Conservation (phyloP, 2,329 filamentous ascomycete genomes). For the Colletotrichum abscissum region DNA sequence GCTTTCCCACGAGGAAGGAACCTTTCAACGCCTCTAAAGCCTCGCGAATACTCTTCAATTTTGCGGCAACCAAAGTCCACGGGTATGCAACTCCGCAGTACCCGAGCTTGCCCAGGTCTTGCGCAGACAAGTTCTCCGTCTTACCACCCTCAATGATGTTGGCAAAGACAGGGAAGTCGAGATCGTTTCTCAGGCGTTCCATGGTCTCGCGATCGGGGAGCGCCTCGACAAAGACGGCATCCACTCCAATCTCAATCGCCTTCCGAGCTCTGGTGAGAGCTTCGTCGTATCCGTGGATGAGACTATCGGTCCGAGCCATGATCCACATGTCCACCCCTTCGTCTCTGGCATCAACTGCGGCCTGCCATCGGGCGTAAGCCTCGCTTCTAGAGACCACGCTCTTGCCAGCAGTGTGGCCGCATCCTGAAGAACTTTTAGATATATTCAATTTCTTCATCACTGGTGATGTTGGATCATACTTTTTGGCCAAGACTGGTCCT, state of each 20-base stretch:
- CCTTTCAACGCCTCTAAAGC: slow-evolving; percentile 52
- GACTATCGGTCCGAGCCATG: slow-evolving; percentile 55
- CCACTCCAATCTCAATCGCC: slow-evolving; percentile 55
- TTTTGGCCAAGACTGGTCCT: slow-evolving; percentile 62
- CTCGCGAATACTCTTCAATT: slow-evolving; percentile 52
- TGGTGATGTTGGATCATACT: slow-evolving; percentile 43
- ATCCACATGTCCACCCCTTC: slow-evolving; percentile 58
- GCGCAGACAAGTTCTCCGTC: slow-evolving; percentile 48
- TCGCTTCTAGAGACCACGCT: slow-evolving; percentile 56
- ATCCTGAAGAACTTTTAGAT: slow-evolving; percentile 33
- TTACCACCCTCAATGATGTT: slow-evolving; percentile 51
- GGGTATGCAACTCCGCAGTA: slow-evolving; percentile 56
- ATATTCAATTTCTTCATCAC: neutral
- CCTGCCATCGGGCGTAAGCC: slow-evolving; percentile 57
- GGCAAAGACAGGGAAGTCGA: slow-evolving; percentile 52
- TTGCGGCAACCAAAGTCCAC: slow-evolving; percentile 56
- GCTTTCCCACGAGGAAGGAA: slow-evolving; percentile 52
- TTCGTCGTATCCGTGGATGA: slow-evolving; percentile 56
- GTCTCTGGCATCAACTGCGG: slow-evolving; percentile 57
- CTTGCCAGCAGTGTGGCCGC: slow-evolving; percentile 57
- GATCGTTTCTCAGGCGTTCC: slow-evolving; percentile 48
- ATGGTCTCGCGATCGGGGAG: slow-evolving; percentile 56
- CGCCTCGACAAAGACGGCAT: slow-evolving; percentile 56
- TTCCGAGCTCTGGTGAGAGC: slow-evolving; percentile 53
- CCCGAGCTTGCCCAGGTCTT: slow-evolving; percentile 49